Conservation (phyloP, 345 rosid genomes). For the Rhizophora mangle region DNA sequence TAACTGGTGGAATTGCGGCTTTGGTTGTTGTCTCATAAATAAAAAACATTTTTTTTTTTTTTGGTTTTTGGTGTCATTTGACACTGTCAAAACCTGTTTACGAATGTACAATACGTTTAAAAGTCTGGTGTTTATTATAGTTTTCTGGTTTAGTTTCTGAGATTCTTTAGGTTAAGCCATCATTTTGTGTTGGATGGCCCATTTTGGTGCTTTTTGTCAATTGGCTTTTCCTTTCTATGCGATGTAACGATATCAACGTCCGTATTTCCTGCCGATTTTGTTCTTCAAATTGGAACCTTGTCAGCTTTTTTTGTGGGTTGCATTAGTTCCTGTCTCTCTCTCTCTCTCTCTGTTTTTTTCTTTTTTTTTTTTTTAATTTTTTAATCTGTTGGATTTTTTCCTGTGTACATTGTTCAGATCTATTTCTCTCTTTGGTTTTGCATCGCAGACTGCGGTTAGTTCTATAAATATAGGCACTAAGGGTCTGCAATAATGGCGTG, state of each 20-base stretch:
- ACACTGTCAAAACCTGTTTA: background rate
- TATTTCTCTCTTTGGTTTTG: background rate
- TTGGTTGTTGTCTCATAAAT: background rate
- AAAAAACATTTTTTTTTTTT: background rate
- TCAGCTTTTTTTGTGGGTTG: constrained; percentile 17
- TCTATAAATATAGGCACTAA: background rate
- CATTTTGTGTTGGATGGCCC: background rate
- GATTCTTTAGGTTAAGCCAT: background rate
- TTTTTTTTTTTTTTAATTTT: no score
- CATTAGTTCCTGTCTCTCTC: constrained; percentile 13
- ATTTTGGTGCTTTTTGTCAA: background rate
- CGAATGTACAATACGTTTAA: background rate
- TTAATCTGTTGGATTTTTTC: background rate
- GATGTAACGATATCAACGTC: constrained; percentile 8
- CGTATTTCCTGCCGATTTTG: constrained; percentile 14
- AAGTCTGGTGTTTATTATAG: background rate
- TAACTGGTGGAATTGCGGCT: background rate
- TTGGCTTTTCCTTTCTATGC: background rate
- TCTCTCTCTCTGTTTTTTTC: background rate
- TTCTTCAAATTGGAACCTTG: constrained; percentile 14
- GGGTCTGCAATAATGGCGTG: constrained; percentile 3
- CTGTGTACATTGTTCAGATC: constrained; percentile 8
- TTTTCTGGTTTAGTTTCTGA: background rate
- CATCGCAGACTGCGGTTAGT: constrained; percentile 5
- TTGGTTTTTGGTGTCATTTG: background rate